Base-by-base conservation (phyloP, 495 filamentous ascomycete species). In the Aspergillus olivimuriae region DNA sequence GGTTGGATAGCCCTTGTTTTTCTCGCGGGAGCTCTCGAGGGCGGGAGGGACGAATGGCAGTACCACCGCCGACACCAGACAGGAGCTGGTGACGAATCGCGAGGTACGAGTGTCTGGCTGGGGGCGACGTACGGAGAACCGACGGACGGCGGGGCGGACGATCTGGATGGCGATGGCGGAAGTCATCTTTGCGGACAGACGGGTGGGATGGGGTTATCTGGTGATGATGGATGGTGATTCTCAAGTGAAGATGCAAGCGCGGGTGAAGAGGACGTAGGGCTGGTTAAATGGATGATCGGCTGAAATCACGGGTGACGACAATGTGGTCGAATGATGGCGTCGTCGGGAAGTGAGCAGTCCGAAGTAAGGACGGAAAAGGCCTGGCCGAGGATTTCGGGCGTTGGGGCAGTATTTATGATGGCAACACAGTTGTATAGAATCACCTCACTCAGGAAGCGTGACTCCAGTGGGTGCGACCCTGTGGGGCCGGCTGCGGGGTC, bases 41-140 rank as follows among this genome's bases (percentile, higher is more conserved):
- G 70, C 70, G 8, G 70, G 69, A 15, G 69, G 67, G 4, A 71
- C 58, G 43, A 72, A 72, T 2, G 70, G 69, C 9, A 72, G 52
- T 3, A 71, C 64, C 7, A 72, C 68, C 1, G 62, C 68, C 0
- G 66, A 63, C 31, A 65, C 50, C 7, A 73, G 51, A 46, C 63
- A 72, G 18, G 65, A 65, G 41, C 55, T 59, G 46, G 65, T 55
- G 24, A 72, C 50, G 23, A 67, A 63, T 38, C 66, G 66, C 17
- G 60, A 54, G 24, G 58, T 58, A 18, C 66, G 69, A 41, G 58
- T 62, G 35, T 62, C 58, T 12, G 61, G 63, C 4, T 50, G 62
- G 14, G 68, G 58, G 38, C 68, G 66, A 39, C 64, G 65, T 9
- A 65, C 66, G 9, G 69, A 72, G 48, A 73, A 73, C 45, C 66